These are phyloP conservation scores for Talaromyces atroroseus DNA, from an alignment of 2,329 filamentous ascomycete genomes.

Conservation along the genomic window DNA sequence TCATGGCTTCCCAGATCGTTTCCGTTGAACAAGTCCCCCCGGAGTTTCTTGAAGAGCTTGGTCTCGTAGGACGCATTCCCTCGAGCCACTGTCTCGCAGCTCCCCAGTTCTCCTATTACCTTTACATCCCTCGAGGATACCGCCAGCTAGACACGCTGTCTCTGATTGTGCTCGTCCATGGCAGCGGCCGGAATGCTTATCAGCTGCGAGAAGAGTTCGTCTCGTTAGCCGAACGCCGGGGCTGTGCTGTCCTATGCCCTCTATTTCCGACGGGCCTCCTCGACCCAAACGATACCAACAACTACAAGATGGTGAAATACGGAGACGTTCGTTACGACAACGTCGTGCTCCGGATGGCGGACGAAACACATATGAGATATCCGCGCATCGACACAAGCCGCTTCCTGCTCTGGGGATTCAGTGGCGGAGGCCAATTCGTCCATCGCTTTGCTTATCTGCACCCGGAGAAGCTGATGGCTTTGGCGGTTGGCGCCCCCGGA, in stretches of 20 bases:
- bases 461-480: neutral
- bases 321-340: neutral
- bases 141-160: too few relatives aligned
- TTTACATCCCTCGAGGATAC: too few relatives aligned
- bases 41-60: too few relatives aligned
- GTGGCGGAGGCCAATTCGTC: slow-evolving; percentile 6
- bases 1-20: too few relatives aligned
- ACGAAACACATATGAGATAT: neutral
- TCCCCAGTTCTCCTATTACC: neutral
- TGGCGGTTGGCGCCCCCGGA: slow-evolving; percentile 5
- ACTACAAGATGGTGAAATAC: slow-evolving; percentile 6
- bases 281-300: slow-evolving; percentile 3
- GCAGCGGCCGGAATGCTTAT: slow-evolving; percentile 3
- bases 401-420: slow-evolving; percentile 6
- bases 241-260: neutral
- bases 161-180: neutral
- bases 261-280: neutral
- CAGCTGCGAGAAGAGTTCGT: slow-evolving; percentile 1
- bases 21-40: too few relatives aligned
- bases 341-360: neutral
- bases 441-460: slow-evolving; percentile 10
- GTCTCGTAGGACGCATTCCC: too few relatives aligned
- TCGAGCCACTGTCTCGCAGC: neutral
- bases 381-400: neutral
- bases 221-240: neutral